Evolutionary conservation across 2,329 filamentous ascomycete species (phyloP).

Genomic region (Sclerotinia minor): DNA sequence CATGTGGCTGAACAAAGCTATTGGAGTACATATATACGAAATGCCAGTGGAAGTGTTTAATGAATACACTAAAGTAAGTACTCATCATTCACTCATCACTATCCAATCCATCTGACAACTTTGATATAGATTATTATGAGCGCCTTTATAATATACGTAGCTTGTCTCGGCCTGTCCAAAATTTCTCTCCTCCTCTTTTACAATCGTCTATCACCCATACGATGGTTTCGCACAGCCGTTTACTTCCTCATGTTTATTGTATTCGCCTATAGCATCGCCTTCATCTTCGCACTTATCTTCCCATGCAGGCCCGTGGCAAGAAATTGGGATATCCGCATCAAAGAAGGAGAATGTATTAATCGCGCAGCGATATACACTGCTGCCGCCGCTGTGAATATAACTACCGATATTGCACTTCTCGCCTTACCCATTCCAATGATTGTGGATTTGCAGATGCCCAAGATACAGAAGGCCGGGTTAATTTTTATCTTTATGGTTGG

Average conservation of each 20-base stretch:
- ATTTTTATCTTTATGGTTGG: slow-evolving; percentile 19
- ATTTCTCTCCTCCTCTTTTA: slow-evolving; percentile 21
- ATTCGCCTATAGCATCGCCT: slow-evolving; percentile 3
- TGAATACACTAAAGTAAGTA: slow-evolving; percentile 10
- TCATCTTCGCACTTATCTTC: slow-evolving; percentile 16
- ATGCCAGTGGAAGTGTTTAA: slow-evolving; percentile 7
- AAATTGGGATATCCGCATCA: slow-evolving; percentile 13
- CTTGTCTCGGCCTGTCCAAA: slow-evolving; percentile 20
- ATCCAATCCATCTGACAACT: neutral
- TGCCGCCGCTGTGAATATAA: slow-evolving; percentile 12
- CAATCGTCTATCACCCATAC: slow-evolving; percentile 8
- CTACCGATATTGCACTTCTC: slow-evolving; percentile 13
- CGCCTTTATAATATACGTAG: slow-evolving; percentile 15
- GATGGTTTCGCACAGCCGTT: slow-evolving; percentile 4
- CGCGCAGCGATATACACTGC: slow-evolving; percentile 11
- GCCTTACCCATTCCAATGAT: slow-evolving; percentile 9
- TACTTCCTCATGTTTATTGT: slow-evolving; percentile 19
- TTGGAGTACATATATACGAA: slow-evolving; percentile 17
- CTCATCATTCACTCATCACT: neutral
- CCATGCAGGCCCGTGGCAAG: slow-evolving; percentile 4
- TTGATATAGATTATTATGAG: slow-evolving; percentile 13
- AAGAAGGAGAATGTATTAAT: slow-evolving; percentile 7
- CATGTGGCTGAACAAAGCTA: slow-evolving; percentile 1
- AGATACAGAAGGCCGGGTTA: slow-evolving; percentile 15
- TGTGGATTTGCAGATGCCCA: slow-evolving; percentile 14